Conservation (phyloP, 2,329 filamentous ascomycete species). For the Hortaea werneckii region DNA sequence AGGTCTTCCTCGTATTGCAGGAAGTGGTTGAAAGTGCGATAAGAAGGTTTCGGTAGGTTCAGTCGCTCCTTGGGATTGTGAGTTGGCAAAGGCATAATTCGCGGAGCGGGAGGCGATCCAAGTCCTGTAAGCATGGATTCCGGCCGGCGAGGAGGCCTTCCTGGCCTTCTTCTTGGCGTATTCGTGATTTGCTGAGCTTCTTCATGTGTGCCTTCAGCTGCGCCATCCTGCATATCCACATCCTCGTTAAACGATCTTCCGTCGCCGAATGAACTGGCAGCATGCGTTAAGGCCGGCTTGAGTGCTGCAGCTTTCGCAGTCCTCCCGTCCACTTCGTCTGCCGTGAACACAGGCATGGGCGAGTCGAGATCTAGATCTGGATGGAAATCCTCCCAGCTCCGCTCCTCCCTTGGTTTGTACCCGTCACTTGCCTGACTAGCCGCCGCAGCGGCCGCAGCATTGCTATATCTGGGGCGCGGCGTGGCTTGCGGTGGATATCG, state of each 20-base stretch:
- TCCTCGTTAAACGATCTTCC: slow-evolving; percentile 14
- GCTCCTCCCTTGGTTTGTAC: slow-evolving; percentile 93
- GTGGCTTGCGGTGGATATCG: slow-evolving; percentile 29
- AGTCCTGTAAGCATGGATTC: slow-evolving; percentile 52
- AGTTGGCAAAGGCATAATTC: slow-evolving; percentile 65
- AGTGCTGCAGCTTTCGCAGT: slow-evolving; percentile 26
- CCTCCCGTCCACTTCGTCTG: slow-evolving; percentile 76
- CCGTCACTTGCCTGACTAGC: slow-evolving; percentile 85
- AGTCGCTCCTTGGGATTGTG: slow-evolving; percentile 72
- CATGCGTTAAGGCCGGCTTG: slow-evolving; percentile 31
- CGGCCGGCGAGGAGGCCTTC: slow-evolving; percentile 53
- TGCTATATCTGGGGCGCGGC: slow-evolving; percentile 60
- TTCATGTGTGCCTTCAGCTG: slow-evolving; percentile 7
- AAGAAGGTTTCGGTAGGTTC: slow-evolving; percentile 66
- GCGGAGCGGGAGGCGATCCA: slow-evolving; percentile 49
- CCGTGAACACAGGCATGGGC: slow-evolving; percentile 65
- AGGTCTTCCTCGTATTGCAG: slow-evolving; percentile 73
- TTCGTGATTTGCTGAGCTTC: slow-evolving; percentile 6
- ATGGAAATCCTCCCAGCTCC: slow-evolving; percentile 96
- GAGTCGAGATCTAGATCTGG: slow-evolving; percentile 85
- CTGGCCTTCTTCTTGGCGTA: slow-evolving; percentile 46
- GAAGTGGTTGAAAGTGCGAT: slow-evolving; percentile 69
- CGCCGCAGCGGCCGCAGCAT: slow-evolving; percentile 78
- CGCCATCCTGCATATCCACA: slow-evolving; percentile 17
- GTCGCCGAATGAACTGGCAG: slow-evolving; percentile 8